These are phyloP conservation scores for Adansonia rubrostipa DNA, from an alignment of 441 rosid genomes.

Conservation along the genomic window DNA sequence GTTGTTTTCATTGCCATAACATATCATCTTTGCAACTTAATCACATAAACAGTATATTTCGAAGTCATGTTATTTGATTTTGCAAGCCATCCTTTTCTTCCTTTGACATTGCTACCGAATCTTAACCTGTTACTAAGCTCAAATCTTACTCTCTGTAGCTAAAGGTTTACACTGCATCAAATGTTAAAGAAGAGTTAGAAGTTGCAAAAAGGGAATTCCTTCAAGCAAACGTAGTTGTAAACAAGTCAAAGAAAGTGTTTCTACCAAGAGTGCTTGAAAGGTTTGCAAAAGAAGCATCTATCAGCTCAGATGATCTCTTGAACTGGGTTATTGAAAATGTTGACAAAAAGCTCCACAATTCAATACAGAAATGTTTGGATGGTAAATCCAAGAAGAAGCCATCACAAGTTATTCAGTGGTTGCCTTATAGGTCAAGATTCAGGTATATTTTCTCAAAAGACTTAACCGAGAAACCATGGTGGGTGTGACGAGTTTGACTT, in stretches of 20 bases:
- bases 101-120: not conserved
- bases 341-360: conserved; percentile 64
- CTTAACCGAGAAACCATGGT: conserved; percentile 66
- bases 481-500: conserved; percentile 36
- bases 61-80: not conserved
- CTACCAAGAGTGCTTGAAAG: conserved; percentile 73
- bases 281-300: conserved; percentile 67
- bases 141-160: conserved; percentile 45
- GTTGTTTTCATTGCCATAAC: not conserved
- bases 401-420: conserved; percentile 71
- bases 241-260: conserved; percentile 67
- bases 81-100: not conserved
- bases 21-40: not conserved
- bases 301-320: conserved; percentile 61
- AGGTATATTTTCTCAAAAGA: conserved; percentile 73
- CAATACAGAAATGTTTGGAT: conserved; percentile 59
- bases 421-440: conserved; percentile 75
- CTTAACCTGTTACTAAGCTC: not conserved
- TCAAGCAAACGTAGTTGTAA: conserved; percentile 55
- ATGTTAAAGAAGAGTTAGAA: conserved; percentile 65
- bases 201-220: conserved; percentile 74
- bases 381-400: conserved; percentile 54
- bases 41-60: not conserved
- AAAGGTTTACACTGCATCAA: conserved; percentile 68
- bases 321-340: conserved; percentile 60